Conservation (phyloP, 139 green algal species). For the Trebouxia sp. region DNA sequence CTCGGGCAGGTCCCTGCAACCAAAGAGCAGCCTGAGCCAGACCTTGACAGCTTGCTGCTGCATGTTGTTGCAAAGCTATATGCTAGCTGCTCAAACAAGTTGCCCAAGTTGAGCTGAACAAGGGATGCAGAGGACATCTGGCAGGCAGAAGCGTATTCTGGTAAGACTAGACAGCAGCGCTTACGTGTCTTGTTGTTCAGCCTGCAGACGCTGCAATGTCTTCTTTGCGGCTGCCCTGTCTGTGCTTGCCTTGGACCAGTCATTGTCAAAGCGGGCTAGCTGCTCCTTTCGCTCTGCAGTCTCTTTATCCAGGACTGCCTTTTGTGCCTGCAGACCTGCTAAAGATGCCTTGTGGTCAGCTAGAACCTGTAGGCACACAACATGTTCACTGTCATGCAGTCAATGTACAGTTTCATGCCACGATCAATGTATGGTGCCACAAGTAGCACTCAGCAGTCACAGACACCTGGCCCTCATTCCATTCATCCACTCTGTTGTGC, state of each 20-base stretch:
- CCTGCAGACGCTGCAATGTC: slow-evolving; percentile 49
- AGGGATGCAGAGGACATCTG: too few relatives aligned
- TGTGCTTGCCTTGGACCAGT: slow-evolving; percentile 37
- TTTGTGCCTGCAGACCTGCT: slow-evolving; percentile 44
- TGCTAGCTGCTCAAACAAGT: not conserved
- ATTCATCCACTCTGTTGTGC: too few relatives aligned
- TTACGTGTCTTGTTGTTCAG: slow-evolving; percentile 66
- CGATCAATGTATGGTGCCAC: too few relatives aligned
- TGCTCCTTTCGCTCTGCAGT: slow-evolving; percentile 48
- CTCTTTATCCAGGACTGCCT: slow-evolving; percentile 44
- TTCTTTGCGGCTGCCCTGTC: slow-evolving; percentile 36
- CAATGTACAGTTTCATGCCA: too few relatives aligned
- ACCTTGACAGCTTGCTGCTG: too few relatives aligned
- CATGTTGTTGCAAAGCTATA: too few relatives aligned
- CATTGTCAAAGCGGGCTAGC: slow-evolving; percentile 52
- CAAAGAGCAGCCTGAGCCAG: too few relatives aligned
- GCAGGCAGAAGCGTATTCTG: too few relatives aligned
- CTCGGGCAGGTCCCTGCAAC: slow-evolving; percentile 57
- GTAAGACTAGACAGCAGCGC: not conserved
- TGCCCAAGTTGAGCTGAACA: too few relatives aligned
- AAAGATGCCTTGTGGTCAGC: slow-evolving; percentile 73
- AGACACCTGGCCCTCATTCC: too few relatives aligned
- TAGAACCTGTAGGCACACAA: slow-evolving; percentile 60
- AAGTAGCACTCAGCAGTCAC: too few relatives aligned
- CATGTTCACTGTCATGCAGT: too few relatives aligned